Evolutionary conservation across 2,329 filamentous ascomycete genomes (phyloP).

Genomic region (Sclerotinia minor): DNA sequence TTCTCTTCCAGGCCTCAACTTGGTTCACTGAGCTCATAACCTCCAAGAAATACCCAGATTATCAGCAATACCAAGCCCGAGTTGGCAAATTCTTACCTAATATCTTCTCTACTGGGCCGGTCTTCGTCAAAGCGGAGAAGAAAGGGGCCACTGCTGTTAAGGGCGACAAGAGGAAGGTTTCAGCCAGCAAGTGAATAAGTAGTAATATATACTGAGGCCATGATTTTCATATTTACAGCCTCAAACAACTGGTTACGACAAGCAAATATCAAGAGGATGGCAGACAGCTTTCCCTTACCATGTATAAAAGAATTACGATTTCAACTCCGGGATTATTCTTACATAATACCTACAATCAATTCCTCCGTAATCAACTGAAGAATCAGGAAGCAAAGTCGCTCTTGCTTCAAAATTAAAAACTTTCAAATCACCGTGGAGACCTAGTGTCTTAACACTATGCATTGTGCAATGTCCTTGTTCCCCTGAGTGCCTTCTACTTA

Average conservation of each 20-base stretch:
- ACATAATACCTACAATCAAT: background rate
- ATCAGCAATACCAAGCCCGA: constrained; percentile 76
- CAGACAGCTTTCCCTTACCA: background rate
- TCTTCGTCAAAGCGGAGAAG: constrained; percentile 10
- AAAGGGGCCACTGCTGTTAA: constrained; percentile 12
- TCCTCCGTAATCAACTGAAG: background rate
- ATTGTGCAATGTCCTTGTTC: background rate
- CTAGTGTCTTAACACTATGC: background rate
- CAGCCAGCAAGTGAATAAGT: constrained; percentile 7
- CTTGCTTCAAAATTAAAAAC: background rate
- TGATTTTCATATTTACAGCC: background rate
- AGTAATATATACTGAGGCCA: background rate
- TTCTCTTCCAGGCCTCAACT: constrained; percentile 88
- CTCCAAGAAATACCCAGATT: constrained; percentile 81
- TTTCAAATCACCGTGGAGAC: background rate
- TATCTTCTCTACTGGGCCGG: constrained; percentile 25
- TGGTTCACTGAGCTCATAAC: constrained; percentile 83
- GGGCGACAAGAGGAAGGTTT: constrained; percentile 1
- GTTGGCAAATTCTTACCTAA: constrained; percentile 81
- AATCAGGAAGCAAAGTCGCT: background rate
- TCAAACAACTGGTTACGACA: background rate
- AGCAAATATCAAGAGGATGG: background rate
- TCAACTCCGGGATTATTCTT: background rate
- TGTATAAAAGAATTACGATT: background rate
- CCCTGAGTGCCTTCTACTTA: background rate